Evolutionary conservation across 805 yeast species (phyloP).

Genomic region (Groenewaldozyma tartarivorans): DNA sequence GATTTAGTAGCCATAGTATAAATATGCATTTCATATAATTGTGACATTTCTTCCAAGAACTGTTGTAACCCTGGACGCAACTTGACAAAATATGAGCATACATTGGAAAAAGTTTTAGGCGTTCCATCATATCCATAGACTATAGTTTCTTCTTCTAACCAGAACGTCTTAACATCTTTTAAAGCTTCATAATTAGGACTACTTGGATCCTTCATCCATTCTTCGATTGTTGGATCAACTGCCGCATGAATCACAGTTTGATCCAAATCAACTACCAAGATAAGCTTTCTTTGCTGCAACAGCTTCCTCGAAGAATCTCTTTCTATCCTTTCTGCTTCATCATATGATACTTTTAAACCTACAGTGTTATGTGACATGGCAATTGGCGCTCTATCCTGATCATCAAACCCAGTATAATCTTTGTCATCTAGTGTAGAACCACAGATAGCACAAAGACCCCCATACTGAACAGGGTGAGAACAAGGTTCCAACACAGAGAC

Average conservation of each 20-base stretch:
- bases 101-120: constrained; percentile 39
- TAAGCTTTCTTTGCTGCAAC: constrained; percentile 54
- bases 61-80: constrained; percentile 76
- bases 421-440: constrained; percentile 64
- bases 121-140: constrained; percentile 45
- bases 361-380: constrained; percentile 84
- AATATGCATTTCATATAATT: constrained; percentile 79
- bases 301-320: constrained; percentile 52
- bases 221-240: constrained; percentile 94
- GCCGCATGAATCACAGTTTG: constrained; percentile 97
- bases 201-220: constrained; percentile 81
- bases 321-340: constrained; percentile 83
- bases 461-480: constrained; percentile 85
- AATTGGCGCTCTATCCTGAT: constrained; percentile 70
- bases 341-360: constrained; percentile 70
- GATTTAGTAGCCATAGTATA: constrained; percentile 97
- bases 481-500: constrained; percentile 70
- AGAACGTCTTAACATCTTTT: constrained; percentile 69
- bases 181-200: constrained; percentile 82
- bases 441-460: constrained; percentile 90
- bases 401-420: constrained; percentile 65
- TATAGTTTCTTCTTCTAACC: constrained; percentile 49
- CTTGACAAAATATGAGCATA: constrained; percentile 86
- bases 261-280: constrained; percentile 90
- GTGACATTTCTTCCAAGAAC: constrained; percentile 55